Base-by-base conservation (phyloP, 2,329 filamentous ascomycete species). In the Arthrobotrys musiformis region DNA sequence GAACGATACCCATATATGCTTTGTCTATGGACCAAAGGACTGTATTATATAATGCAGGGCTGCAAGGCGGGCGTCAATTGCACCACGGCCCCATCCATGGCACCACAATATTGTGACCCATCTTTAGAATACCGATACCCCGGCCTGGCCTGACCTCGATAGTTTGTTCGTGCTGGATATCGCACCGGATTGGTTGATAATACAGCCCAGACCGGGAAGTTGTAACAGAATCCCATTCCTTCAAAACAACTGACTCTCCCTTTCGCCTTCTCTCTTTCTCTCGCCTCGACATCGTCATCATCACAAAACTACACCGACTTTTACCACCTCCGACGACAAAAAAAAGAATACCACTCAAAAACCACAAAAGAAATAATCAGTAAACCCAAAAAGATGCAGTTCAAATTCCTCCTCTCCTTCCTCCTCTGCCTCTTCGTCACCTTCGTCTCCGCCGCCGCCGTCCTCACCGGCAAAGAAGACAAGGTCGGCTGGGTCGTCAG, bases 331-430 rank as follows among this genome's bases (percentile, higher is more conserved):
- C 19, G 19, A 24, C 19, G 13, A 26, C 22, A 24, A 2, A 17
- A 48, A 4, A 30, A 13, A 46, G 28, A 28, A 60, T 11, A 28
- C 19, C 5, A 24, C 7, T n/a, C n/a, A n/a, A n/a, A n/a, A 56
- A n/a, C 35, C 4, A 19, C 5, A 15, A 42, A 42, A 42, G n/a
- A n/a, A n/a, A n/a, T n/a, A n/a, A 35, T 5, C 11, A 35, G 30
- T 35, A 35, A 35, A 35, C 5, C 30, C 52, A n/a, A n/a, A n/a
- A 67, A 66, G 15, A 77, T 77, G 73, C 64, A 77, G 73, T 26
- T 77, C 73, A 77, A 63, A 35, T 19, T 77, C 50, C 13, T 77
- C 50, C 13, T 70, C 73, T 66, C 64, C 30, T 4, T 67, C 58
- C 42, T 77, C 37, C 15, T 70, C 40, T 35, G 60, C 48, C 50